A percentile compares a stretch with the other conserved stretches of the same genome.
Conservation (phyloP, 2,329 filamentous ascomycete species). For the Aspergillus sp. region DNA sequence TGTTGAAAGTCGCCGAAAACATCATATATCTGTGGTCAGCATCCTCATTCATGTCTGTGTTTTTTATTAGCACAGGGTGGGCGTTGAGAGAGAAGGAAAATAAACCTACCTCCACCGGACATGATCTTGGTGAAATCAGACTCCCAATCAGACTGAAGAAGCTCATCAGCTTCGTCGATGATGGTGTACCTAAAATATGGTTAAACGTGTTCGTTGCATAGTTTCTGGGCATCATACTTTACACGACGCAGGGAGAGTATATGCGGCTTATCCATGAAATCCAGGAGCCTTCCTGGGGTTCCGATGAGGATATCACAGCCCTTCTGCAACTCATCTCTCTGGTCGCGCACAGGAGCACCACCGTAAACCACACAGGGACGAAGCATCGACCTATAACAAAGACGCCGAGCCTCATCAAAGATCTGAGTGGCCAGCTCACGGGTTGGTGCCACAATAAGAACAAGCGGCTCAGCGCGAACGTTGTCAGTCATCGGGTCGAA, state of each 20-base stretch:
- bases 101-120: slow-evolving; percentile 69
- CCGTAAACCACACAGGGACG: slow-evolving; percentile 89
- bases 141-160: slow-evolving; percentile 78
- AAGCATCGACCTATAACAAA: slow-evolving; percentile 93
- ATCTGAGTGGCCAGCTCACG: slow-evolving; percentile 92
- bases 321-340: slow-evolving; percentile 70
- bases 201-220: not conserved
- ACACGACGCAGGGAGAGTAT: slow-evolving; percentile 73
- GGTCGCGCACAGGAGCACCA: slow-evolving; percentile 69
- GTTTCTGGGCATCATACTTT: slow-evolving; percentile 51
- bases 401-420: slow-evolving; percentile 87
- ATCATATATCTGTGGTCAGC: slow-evolving; percentile 70
- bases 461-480: slow-evolving; percentile 79
- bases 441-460: slow-evolving; percentile 81
- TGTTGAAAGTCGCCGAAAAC: slow-evolving; percentile 94
- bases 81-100: not conserved
- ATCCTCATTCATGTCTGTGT: slow-evolving; percentile 70
- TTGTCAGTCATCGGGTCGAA: slow-evolving; percentile 53
- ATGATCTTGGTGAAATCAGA: slow-evolving; percentile 74
- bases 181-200: slow-evolving; percentile 58
- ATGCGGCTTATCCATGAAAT: slow-evolving; percentile 74
- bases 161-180: slow-evolving; percentile 93
- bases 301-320: slow-evolving; percentile 89
- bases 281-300: slow-evolving; percentile 80
- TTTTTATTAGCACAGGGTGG: slow-evolving; percentile 8